Conservation (phyloP, 1,139 yeast species). For the Sugiyamaella paludigena region DNA sequence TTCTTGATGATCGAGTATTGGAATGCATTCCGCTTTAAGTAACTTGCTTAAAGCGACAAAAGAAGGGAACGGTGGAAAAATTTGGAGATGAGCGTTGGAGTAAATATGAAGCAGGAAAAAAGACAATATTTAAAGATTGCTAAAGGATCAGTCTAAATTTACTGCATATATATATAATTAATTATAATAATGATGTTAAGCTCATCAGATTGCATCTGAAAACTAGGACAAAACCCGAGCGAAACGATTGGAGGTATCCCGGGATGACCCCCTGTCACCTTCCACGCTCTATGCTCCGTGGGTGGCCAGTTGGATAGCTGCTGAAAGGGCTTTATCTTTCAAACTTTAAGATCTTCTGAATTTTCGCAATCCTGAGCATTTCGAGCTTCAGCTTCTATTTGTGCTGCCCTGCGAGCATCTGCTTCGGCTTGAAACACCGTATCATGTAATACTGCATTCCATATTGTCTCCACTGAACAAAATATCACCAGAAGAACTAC, state of each 20-base stretch:
- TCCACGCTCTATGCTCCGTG: too few relatives aligned
- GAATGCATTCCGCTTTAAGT: slow-evolving; percentile 2
- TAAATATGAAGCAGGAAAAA: not conserved
- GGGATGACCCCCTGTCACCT: too few relatives aligned
- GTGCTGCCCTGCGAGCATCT: not conserved
- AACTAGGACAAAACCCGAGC: too few relatives aligned
- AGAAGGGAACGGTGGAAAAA: not conserved
- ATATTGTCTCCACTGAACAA: not conserved
- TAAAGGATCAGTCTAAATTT: not conserved
- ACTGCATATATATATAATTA: not conserved
- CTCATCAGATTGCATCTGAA: too few relatives aligned
- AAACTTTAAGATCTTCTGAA: too few relatives aligned
- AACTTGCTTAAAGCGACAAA: not conserved
- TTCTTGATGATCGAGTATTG: slow-evolving; percentile 1
- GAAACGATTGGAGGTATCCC: too few relatives aligned
- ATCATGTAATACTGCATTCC: slow-evolving; percentile 23
- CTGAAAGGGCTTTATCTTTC: too few relatives aligned
- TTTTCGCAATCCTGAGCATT: too few relatives aligned
- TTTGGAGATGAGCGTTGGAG: not conserved
- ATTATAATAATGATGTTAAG: not conserved
- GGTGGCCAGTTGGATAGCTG: too few relatives aligned
- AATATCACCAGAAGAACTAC: slow-evolving; percentile 39
- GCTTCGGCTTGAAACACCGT: slow-evolving; percentile 12
- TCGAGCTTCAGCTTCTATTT: not conserved
- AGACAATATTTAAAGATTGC: not conserved